Conservation (phyloP, 306 rosid genomes). For the Glycine soja region DNA sequence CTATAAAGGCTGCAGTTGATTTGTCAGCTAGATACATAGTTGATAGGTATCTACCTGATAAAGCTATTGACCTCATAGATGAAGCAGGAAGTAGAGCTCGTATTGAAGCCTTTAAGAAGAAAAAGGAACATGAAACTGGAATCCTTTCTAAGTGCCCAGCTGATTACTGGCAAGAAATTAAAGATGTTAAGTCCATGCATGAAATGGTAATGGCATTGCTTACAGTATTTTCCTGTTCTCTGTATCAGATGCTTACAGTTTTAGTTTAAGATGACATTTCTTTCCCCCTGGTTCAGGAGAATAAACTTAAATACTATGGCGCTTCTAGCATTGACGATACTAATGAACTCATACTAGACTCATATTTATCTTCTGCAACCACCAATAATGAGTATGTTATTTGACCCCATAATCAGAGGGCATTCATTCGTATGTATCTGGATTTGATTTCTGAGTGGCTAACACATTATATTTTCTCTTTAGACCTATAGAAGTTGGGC, state of each 20-base stretch:
- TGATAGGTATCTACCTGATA: constrained; percentile 96
- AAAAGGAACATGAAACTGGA: constrained; percentile 60
- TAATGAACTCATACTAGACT: constrained; percentile 57
- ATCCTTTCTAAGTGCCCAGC: constrained; percentile 72
- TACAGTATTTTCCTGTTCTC: constrained; percentile 21
- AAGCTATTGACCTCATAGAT: constrained; percentile 96
- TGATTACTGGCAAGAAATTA: constrained; percentile 88
- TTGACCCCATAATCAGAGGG: constrained; percentile 41
- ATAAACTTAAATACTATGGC: constrained; percentile 61
- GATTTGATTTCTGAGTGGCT: constrained; percentile 46
- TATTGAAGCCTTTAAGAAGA: constrained; percentile 77
- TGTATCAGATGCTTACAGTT: constrained; percentile 31
- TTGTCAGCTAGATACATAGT: constrained; percentile 77
- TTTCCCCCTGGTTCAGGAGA: constrained; percentile 59
- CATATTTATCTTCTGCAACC: constrained; percentile 59
- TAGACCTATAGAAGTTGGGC: constrained; percentile 69
- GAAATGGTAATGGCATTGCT: constrained; percentile 67
- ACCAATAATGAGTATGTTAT: constrained; percentile 65
- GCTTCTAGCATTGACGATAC: constrained; percentile 58
- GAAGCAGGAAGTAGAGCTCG: constrained; percentile 97
- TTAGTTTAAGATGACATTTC: constrained; percentile 35
- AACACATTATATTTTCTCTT: constrained; percentile 41
- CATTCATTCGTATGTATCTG: constrained; percentile 30
- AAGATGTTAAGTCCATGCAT: constrained; percentile 75
- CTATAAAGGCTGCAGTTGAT: constrained; percentile 75